Conservation (phyloP, 2,329 filamentous ascomycete genomes). For the Diplodia sapinea region DNA sequence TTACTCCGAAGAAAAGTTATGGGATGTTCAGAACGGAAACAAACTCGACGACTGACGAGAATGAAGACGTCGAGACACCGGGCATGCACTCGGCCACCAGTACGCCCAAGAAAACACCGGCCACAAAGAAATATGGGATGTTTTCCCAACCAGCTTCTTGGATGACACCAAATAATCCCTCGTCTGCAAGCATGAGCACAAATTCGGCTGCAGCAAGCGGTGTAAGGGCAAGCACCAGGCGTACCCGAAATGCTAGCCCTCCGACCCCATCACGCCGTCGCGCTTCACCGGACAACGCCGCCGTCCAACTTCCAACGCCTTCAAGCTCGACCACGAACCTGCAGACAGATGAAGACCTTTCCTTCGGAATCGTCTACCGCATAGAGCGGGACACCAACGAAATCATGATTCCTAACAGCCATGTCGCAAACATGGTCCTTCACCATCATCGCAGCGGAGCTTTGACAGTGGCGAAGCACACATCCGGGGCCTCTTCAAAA, state of each 20-base stretch:
- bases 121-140: not conserved
- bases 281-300: not conserved
- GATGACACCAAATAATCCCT: not conserved
- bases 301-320: not conserved
- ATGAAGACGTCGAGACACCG: not conserved
- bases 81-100: not conserved
- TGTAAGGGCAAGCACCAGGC: not conserved
- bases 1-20: not conserved
- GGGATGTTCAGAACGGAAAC: not conserved
- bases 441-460: not conserved
- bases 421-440: not conserved
- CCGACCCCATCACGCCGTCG: not conserved
- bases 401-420: not conserved
- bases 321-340: not conserved
- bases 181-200: not conserved
- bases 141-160: not conserved
- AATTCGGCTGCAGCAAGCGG: not conserved
- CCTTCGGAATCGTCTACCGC: not conserved
- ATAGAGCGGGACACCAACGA: not conserved
- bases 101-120: not conserved
- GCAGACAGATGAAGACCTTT: not conserved
- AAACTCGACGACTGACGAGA: not conserved
- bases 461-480: not conserved
- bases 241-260: not conserved
- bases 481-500: too few species aligned